Evolutionary conservation across 257 asterid genomes (phyloP), one percentile per base, ranked within the genome.

Genomic region (Solanum lycopersicoides): DNA sequence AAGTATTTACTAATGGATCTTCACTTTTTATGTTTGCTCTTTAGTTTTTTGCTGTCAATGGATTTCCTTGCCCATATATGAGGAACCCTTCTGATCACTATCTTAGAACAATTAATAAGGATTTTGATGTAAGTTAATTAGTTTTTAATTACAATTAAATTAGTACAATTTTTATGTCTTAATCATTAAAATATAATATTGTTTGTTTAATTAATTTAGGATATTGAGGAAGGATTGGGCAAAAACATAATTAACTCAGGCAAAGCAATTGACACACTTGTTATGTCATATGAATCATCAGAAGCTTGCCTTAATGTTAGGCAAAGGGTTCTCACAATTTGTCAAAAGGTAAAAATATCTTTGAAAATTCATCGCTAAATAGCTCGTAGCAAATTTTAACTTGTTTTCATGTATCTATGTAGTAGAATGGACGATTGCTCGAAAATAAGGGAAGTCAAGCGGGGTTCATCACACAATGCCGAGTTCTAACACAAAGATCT

Each of bases 11-110:
- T 77, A 2, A 80, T 47, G 18, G 8, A 30, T 80, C 18, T 47
- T 30, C 15, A 28, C 37, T 80, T 0, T 10, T 80, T 50, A 30
- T 82, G 6, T 82, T 32, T 82, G 45, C 44, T 30, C 68, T 56
- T 28, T 89, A 94, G 96, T 91, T 89, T 84, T 94, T 94, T 80
- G 91, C 89, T 60, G 56, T 86, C 37, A 92, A 90, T 91, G 95
- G 96, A 83, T 92, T 92, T 82, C 93, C 93, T 13, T 92, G 96
- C 42, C 96, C 97, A 53, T 25, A 90, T 53, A 84, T 93, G 93
- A 91, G 93, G 91, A 94, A 91, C 79, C 96, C 96, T 39, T 89
- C 96, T 12, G 97, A 94, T 82, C 97, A 94, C 88, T 94, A 86
- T 88, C 95, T 94, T 34, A 87, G 91, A 50, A 93, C 94, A 25